Evolutionary conservation across 306 rosid species (phyloP).

Genomic region (Cicer bijugum): DNA sequence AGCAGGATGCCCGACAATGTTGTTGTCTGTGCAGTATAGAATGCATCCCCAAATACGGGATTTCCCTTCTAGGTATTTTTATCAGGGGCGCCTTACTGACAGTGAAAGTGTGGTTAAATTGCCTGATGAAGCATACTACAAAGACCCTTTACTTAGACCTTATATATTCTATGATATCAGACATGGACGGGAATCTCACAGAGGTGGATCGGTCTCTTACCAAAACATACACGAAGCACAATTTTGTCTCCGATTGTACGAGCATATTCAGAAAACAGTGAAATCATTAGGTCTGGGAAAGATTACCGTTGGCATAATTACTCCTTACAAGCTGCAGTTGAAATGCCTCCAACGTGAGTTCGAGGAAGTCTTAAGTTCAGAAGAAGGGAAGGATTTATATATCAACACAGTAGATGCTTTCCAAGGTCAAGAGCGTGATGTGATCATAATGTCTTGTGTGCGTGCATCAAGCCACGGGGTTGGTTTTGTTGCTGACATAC

Average conservation of each 20-base stretch:
- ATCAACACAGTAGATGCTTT: conserved; percentile 98
- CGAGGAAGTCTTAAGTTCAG: conserved; percentile 83
- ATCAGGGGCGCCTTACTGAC: conserved; percentile 93
- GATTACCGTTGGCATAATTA: conserved; percentile 87
- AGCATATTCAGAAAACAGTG: conserved; percentile 74
- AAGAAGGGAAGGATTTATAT: conserved; percentile 92
- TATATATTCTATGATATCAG: conserved; percentile 86
- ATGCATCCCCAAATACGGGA: conserved; percentile 98
- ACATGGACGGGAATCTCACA: conserved; percentile 95
- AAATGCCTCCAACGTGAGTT: conserved; percentile 96
- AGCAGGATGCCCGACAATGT: conserved; percentile 94
- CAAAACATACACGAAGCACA: conserved; percentile 94
- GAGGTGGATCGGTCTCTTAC: conserved; percentile 96
- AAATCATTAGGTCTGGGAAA: conserved; percentile 72
- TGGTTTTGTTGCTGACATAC: conserved; percentile 95
- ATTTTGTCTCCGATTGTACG: conserved; percentile 85
- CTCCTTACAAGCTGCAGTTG: conserved; percentile 96
- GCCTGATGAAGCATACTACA: conserved; percentile 83
- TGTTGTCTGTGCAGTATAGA: conserved; percentile 94
- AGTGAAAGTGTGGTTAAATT: conserved; percentile 82
- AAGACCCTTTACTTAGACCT: conserved; percentile 86
- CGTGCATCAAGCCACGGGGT: conserved; percentile 95
- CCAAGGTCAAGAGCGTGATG: conserved; percentile 99
- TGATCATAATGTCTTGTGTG: conserved; percentile 97
- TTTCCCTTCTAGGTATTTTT: conserved; percentile 94